Evolutionary conservation across 306 rosid genomes (phyloP), one percentile per base, ranked within the genome.

Genomic region (Coriaria nepalensis): DNA sequence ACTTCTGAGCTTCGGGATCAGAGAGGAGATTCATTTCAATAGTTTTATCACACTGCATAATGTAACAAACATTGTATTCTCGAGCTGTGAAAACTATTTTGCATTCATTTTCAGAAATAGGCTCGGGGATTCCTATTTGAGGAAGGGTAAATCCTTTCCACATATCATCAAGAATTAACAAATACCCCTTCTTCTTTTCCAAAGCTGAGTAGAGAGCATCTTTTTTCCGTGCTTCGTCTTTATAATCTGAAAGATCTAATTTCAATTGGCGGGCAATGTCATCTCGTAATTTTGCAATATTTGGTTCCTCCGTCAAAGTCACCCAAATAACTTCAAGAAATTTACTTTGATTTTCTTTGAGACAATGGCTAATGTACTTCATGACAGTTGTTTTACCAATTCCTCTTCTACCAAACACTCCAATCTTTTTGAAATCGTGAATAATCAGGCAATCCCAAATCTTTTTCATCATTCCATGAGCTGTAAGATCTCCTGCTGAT

Each of bases 361-460:
- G 35, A 5, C 7, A 9, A 34, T 55, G 35, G 38, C 34, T 36
- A 11, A 63, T 40, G 13, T 55, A 39, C 29, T 52, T 35, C 49
- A 63, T 49, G 7, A 37, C 33, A 13, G 68, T 63, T 0, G 62
- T 63, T 37, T 66, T 66, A 6, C 71, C 66, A 0, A 47, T 37
- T 6, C 71, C 71, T 5, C 63, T 48, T 56, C 52, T 66, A 4
- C 66, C 52, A 13, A 11, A 44, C 6, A 61, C 40, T 50, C 35
- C 52, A 12, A 60, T 36, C 32, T 45, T 51, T 15, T 36, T 36
- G 2, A 45, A 8, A 2, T 43, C 47, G n/a, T n/a, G n/a, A 43
- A 6, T 5, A 8, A 11, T 11, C 13, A 43, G 6, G 5, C 4
- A 4, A 4, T 43, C 15, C 2, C 0, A 7, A 43, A 43, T n/a